These are phyloP conservation scores for Gossypioides kirkii DNA, from an alignment of 345 rosid species.

Conservation along the genomic window DNA sequence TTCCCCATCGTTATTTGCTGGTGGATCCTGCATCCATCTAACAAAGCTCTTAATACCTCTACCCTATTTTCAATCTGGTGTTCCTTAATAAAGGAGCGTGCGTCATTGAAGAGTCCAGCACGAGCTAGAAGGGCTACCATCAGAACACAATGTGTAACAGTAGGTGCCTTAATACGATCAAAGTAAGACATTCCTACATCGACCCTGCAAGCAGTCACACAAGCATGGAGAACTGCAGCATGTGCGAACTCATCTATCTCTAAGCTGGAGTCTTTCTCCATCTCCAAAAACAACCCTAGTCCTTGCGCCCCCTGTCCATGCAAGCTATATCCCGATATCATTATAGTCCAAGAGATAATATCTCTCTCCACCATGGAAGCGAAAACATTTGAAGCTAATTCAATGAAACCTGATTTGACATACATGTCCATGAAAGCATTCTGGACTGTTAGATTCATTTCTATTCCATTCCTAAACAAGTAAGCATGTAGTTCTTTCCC, in stretches of 20 bases:
- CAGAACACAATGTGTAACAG: constrained; percentile 27
- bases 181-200: constrained; percentile 40
- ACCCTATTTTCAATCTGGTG: constrained; percentile 28
- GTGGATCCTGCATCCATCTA: constrained; percentile 48
- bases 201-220: constrained; percentile 35
- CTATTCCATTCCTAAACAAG: constrained; percentile 39
- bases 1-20: constrained; percentile 28
- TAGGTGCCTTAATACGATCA: constrained; percentile 30
- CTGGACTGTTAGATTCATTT: constrained; percentile 26
- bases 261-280: constrained; percentile 29
- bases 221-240: constrained; percentile 42
- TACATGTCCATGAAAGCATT: constrained; percentile 54
- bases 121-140: constrained; percentile 45
- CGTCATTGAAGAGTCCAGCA: constrained; percentile 40
- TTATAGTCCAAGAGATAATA: constrained; percentile 48
- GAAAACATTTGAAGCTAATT: constrained; percentile 34
- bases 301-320: constrained; percentile 45
- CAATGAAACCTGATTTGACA: constrained; percentile 40
- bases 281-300: constrained; percentile 27
- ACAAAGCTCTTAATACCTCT: constrained; percentile 37
- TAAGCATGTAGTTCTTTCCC: constrained; percentile 48
- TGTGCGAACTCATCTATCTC: constrained; percentile 34
- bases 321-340: constrained; percentile 41
- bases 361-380: constrained; percentile 31
- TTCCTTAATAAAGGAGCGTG: constrained; percentile 34